A percentile compares a stretch with the other conserved stretches of the same genome.
Evolutionary conservation across 2,329 filamentous ascomycete genomes (phyloP).

Genomic region (Dothideomycetes sp.): DNA sequence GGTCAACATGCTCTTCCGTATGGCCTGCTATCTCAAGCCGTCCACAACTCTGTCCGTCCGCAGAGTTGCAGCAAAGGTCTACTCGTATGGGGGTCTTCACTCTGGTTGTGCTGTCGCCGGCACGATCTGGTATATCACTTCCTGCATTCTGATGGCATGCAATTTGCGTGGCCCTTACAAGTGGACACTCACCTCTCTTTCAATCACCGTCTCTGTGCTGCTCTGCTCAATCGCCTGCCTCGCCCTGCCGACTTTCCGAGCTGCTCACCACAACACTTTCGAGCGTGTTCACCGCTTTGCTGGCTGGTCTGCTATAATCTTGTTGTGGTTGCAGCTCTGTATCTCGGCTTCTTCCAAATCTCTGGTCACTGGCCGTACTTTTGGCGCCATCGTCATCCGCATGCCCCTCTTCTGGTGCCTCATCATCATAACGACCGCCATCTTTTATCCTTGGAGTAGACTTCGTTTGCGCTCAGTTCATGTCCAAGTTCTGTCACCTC

Average conservation of each 20-base stretch:
- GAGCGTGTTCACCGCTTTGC: slow-evolving; percentile 63
- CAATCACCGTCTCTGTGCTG: slow-evolving; percentile 50
- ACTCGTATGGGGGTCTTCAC: slow-evolving; percentile 34
- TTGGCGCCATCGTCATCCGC: slow-evolving; percentile 32
- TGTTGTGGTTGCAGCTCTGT: slow-evolving; percentile 58
- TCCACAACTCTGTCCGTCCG: slow-evolving; percentile 28
- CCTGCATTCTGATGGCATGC: slow-evolving; percentile 26
- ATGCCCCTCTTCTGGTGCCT: slow-evolving; percentile 60
- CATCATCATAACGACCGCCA: slow-evolving; percentile 51
- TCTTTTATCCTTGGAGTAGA: slow-evolving; percentile 64
- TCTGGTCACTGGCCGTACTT: background rate
- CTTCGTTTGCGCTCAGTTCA: slow-evolving; percentile 59
- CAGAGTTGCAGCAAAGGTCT: slow-evolving; percentile 30
- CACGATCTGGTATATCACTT: slow-evolving; percentile 36
- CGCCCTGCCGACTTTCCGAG: slow-evolving; percentile 56
- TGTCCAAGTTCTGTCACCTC: slow-evolving; percentile 58
- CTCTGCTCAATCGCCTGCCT: slow-evolving; percentile 52
- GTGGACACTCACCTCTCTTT: slow-evolving; percentile 40
- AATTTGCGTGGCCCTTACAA: slow-evolving; percentile 18
- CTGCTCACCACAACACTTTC: slow-evolving; percentile 57
- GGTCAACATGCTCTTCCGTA: slow-evolving; percentile 31
- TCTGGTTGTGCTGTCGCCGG: slow-evolving; percentile 30
- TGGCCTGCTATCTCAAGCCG: slow-evolving; percentile 26
- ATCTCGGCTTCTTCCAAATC: slow-evolving; percentile 38
- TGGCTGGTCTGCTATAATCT: slow-evolving; percentile 57